Evolutionary conservation across 2,329 filamentous ascomycete genomes (phyloP).

Genomic region (Orbilia javanica): DNA sequence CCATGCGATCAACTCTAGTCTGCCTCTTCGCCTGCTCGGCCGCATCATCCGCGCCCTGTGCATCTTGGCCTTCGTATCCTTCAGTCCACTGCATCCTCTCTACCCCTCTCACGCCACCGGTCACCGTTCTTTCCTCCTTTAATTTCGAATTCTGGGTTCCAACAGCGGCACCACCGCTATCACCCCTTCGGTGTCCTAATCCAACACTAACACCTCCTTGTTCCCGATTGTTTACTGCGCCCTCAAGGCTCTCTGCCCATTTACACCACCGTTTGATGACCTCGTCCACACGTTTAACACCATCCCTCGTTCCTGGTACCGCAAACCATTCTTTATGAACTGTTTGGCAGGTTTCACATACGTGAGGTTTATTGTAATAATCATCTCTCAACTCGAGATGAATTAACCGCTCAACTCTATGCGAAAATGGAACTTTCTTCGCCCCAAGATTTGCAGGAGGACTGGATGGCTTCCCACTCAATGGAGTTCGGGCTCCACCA

Average conservation of each 20-base stretch:
- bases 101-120: slow-evolving; percentile 44
- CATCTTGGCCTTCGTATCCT: slow-evolving; percentile 24
- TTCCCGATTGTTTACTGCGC: slow-evolving; percentile 27
- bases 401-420: slow-evolving; percentile 88
- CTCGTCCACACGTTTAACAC: slow-evolving; percentile 77
- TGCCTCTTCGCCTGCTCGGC: slow-evolving; percentile 30
- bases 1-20: slow-evolving; percentile 39
- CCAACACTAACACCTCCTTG: slow-evolving; percentile 18
- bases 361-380: slow-evolving; percentile 66
- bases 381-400: slow-evolving; percentile 80
- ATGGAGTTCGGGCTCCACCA: slow-evolving; percentile 56
- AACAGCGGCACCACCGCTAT: slow-evolving; percentile 26
- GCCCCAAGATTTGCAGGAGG: slow-evolving; percentile 61
- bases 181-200: slow-evolving; percentile 34
- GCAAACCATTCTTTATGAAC: slow-evolving; percentile 97
- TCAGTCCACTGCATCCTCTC: slow-evolving; percentile 44
- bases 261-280: slow-evolving; percentile 85
- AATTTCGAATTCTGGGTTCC: not conserved
- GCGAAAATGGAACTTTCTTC: slow-evolving; percentile 83
- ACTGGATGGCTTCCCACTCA: slow-evolving; percentile 29
- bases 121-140: slow-evolving; percentile 37
- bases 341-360: slow-evolving; percentile 82
- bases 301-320: slow-evolving; percentile 79
- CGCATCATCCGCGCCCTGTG: slow-evolving; percentile 10
- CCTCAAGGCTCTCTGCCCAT: slow-evolving; percentile 76